Evolutionary conservation across 257 asterid species (phyloP).

Genomic region (Avicennia marina): DNA sequence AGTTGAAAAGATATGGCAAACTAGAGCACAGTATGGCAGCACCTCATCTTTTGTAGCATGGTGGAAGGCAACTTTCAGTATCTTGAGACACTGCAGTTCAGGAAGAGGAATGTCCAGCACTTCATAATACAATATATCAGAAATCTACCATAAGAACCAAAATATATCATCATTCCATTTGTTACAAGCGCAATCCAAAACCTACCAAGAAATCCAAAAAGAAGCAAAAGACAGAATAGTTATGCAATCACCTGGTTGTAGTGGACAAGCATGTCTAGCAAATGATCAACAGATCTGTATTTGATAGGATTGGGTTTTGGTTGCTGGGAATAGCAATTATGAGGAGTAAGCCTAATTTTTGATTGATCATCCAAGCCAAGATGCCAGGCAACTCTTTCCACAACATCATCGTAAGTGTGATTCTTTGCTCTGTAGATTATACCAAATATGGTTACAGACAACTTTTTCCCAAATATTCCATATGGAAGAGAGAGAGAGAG

Average conservation of each 20-base stretch:
- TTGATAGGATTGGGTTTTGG: conserved; percentile 89
- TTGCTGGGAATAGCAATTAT: conserved; percentile 96
- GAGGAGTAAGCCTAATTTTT: conserved; percentile 92
- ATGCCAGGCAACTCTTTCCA: conserved; percentile 77
- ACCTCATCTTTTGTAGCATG: conserved; percentile 96
- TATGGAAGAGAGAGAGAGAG: background rate
- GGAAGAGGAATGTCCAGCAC: conserved; percentile 98
- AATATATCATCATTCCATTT: conserved; percentile 13
- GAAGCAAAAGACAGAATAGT: background rate
- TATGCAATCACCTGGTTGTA: conserved; percentile 75
- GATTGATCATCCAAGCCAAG: conserved; percentile 86
- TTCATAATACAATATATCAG: conserved; percentile 92
- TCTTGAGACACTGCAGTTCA: conserved; percentile 88
- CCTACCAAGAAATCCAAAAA: background rate
- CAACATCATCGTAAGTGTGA: conserved; percentile 93
- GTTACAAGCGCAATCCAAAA: background rate
- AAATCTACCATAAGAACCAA: conserved; percentile 44
- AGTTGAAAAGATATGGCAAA: no score
- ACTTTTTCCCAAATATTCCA: background rate
- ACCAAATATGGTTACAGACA: conserved; percentile 18
- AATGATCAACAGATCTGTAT: conserved; percentile 80
- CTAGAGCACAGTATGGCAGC: no score
- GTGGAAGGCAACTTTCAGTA: conserved; percentile 94
- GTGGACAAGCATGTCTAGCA: conserved; percentile 94
- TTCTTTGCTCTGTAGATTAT: conserved; percentile 64